phyloP scores from a whole-genome alignment of 257 asterid genomes.

The Phtheirospermum japonicum region DNA sequence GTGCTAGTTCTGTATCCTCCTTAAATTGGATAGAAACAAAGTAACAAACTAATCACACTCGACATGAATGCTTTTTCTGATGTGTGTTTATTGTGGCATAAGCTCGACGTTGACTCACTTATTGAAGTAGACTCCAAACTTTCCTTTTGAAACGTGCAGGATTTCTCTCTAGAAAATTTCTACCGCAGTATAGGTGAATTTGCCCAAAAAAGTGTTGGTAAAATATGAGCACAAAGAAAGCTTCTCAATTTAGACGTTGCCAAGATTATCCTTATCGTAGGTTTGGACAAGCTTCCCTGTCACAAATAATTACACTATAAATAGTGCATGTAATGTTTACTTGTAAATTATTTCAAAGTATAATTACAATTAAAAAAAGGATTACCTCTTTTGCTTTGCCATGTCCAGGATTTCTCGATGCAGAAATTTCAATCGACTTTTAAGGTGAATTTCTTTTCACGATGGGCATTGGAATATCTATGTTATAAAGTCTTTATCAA shows the following conservation, averaged over 20 bases:
- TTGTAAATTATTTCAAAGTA: background rate
- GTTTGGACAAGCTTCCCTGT: slow-evolving; percentile 38
- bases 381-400: slow-evolving; percentile 20
- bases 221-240: slow-evolving; percentile 47
- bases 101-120: too few species aligned
- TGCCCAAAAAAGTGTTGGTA: slow-evolving; percentile 40
- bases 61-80: background rate
- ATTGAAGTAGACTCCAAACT: slow-evolving; percentile 31
- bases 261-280: slow-evolving; percentile 34
- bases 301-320: slow-evolving; percentile 15
- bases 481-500: slow-evolving; percentile 30
- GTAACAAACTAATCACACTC: background rate
- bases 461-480: slow-evolving; percentile 55
- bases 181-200: slow-evolving; percentile 59
- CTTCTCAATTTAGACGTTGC: slow-evolving; percentile 31
- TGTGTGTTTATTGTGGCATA: slow-evolving; percentile 7
- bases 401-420: slow-evolving; percentile 64
- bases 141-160: slow-evolving; percentile 62
- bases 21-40: background rate
- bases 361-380: background rate
- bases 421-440: slow-evolving; percentile 58
- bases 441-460: slow-evolving; percentile 47
- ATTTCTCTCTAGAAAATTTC: slow-evolving; percentile 69
- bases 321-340: background rate
- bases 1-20: too few species aligned